Base-by-base conservation (phyloP, 2,329 filamentous ascomycete genomes). In the Aspergillus brasiliensis region DNA sequence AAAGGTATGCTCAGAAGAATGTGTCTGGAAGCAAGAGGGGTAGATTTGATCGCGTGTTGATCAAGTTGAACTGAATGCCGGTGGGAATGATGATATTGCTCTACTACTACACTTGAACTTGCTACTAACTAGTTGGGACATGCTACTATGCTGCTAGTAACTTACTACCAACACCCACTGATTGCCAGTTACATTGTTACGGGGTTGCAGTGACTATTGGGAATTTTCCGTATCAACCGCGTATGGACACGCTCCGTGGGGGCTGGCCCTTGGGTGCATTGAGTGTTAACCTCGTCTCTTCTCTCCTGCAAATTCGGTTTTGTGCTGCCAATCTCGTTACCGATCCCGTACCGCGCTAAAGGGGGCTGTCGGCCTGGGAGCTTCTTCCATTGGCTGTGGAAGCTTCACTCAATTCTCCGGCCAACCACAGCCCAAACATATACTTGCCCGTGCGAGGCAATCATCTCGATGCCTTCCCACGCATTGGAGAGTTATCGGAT, bases 341-440 rank as follows among this genome's bases (percentile, higher is more conserved):
- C 52, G 28, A 40, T 19, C 52, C 40, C 38, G 27, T 55, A 55
- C 52, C 10, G 38, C 42, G n/a, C 25, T 23, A 44, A 44, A 44
- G 28, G 38, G 31, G 34, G 38, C 13, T 21, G 21, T 44, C 38
- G 8, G 52, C n/a, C 28, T 55, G 15, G 52, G 44, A 19, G 17
- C 38, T 31, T 13, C 37, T 23, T 27, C 34, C 23, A 55, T 55
- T 55, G 52, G 52, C 52, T 11, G 38, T 44, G 27, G 37, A 38
- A 28, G 38, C 52, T 23, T 55, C 25, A 25, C 15, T 25, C 46
- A 49, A 31, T 49, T 49, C 46, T 49, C 46, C 46, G 46, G 46
- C 46, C 46, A 49, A 49, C 46, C 46, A 49, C 46, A 49, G 46
- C 46, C 25, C 46, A 49, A 49, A 49, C 46, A 49, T 49, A 49